Percentiles rank a stretch among this genome's conserved stretches.
Conservation (phyloP, 1,284 basidiomycete genomes). For the Pyrrhoderma noxium region DNA sequence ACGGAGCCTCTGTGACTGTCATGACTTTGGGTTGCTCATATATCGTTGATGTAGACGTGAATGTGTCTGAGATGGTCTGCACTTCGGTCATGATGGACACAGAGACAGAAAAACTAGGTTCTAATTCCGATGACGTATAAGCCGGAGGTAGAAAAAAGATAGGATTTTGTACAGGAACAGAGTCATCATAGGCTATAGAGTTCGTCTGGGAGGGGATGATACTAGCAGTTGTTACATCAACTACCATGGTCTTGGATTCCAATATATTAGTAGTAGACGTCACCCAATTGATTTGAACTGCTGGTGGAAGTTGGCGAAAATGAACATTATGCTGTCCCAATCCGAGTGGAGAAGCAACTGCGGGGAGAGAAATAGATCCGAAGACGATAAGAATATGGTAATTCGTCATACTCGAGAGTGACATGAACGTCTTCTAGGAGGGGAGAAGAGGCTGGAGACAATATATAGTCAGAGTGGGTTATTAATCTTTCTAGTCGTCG, state of each 20-base stretch:
- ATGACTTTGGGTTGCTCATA: slow-evolving; percentile 26
- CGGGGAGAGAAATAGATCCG: too few species aligned
- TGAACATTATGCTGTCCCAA: background rate
- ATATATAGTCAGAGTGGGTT: too few species aligned
- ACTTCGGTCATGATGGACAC: slow-evolving; percentile 6
- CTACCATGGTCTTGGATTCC: background rate
- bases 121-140: background rate
- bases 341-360: too few species aligned
- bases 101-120: background rate
- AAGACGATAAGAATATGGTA: background rate
- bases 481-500: too few species aligned
- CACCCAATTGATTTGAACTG: background rate
- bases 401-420: background rate
- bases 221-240: background rate
- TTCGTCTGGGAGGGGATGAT: background rate
- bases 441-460: background rate
- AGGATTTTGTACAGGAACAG: slow-evolving; percentile 3
- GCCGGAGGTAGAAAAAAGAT: background rate
- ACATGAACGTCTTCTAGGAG: background rate
- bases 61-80: slow-evolving; percentile 3
- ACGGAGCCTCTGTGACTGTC: slow-evolving; percentile 29
- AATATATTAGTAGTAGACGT: background rate
- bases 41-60: slow-evolving; percentile 21
- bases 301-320: slow-evolving; percentile 8
- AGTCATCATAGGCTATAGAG: background rate